phyloP scores from a whole-genome alignment of 352 stramenopile genomes.

The Pythium sp. region DNA sequence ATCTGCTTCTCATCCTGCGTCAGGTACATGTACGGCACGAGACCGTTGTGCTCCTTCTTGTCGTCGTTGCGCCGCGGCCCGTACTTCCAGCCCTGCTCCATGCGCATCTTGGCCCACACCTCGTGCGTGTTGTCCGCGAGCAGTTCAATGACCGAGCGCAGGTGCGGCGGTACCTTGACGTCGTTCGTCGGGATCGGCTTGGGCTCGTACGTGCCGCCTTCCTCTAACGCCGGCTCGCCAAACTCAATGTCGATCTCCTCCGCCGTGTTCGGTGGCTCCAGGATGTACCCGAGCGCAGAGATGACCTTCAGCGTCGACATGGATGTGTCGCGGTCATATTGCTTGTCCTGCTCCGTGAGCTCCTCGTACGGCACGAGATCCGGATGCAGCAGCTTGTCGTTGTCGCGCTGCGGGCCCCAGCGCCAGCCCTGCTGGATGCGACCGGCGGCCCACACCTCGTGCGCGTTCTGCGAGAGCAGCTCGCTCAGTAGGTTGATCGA shows the following conservation, averaged over 20 bases:
- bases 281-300: constrained; percentile 63
- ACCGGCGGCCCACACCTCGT: too few species aligned
- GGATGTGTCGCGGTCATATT: constrained; percentile 80
- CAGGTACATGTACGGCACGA: too few species aligned
- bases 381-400: too few species aligned
- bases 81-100: constrained; percentile 78
- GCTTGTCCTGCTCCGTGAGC: constrained; percentile 72
- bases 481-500: too few species aligned
- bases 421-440: too few species aligned
- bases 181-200: constrained; percentile 30
- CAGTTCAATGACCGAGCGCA: constrained; percentile 71
- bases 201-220: constrained; percentile 49
- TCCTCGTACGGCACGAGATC: constrained; percentile 70
- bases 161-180: constrained; percentile 53
- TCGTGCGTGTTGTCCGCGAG: constrained; percentile 81
- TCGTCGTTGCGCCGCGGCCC: constrained; percentile 58
- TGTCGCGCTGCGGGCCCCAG: too few species aligned
- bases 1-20: constrained; percentile 60
- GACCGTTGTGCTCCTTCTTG: constrained; percentile 65
- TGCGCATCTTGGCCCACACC: constrained; percentile 79
- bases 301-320: constrained; percentile 80
- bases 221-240: constrained; percentile 39
- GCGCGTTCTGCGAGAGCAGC: too few species aligned
- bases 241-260: constrained; percentile 63
- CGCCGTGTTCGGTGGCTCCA: constrained; percentile 46